Percentiles rank a stretch among this genome's conserved stretches.
Evolutionary conservation across 2,329 filamentous ascomycete species (phyloP).

Genomic region (Xylaria sp.): DNA sequence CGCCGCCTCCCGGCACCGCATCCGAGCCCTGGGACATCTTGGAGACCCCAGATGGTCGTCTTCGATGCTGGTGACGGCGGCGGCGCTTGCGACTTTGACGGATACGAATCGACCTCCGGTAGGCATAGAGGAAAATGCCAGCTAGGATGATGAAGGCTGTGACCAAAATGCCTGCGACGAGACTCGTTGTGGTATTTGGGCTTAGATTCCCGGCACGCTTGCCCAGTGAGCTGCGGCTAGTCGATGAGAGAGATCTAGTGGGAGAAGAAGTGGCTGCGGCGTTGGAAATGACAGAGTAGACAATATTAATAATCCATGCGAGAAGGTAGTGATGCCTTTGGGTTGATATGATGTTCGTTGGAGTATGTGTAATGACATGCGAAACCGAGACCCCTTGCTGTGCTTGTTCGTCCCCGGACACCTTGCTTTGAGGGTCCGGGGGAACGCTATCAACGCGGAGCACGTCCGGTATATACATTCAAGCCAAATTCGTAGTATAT

Average conservation of each 20-base stretch:
- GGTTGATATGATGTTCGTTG: slow-evolving; percentile 15
- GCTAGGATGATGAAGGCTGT: slow-evolving; percentile 33
- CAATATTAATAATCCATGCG: slow-evolving; percentile 19
- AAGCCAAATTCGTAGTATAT: slow-evolving; percentile 20
- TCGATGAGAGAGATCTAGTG: not conserved
- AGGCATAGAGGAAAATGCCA: slow-evolving; percentile 34
- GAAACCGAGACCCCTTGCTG: slow-evolving; percentile 21
- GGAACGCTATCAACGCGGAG: slow-evolving; percentile 16
- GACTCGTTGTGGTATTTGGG: slow-evolving; percentile 36
- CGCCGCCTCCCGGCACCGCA: slow-evolving; percentile 5
- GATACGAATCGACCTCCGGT: slow-evolving; percentile 32
- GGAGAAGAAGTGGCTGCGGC: slow-evolving; percentile 8
- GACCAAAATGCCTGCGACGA: slow-evolving; percentile 39
- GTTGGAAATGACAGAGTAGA: slow-evolving; percentile 11
- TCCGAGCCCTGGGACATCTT: slow-evolving; percentile 36
- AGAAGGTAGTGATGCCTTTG: slow-evolving; percentile 7
- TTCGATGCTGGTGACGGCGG: slow-evolving; percentile 30
- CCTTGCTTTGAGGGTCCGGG: slow-evolving; percentile 28
- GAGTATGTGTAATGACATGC: slow-evolving; percentile 19
- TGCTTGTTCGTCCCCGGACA: slow-evolving; percentile 21
- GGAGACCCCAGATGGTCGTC: slow-evolving; percentile 31
- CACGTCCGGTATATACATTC: slow-evolving; percentile 38
- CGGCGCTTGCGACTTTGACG: slow-evolving; percentile 27
- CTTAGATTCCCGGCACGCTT: slow-evolving; percentile 22
- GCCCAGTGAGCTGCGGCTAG: slow-evolving; percentile 12